Evolutionary conservation across 352 stramenopile species (phyloP).

Genomic region (Elongisporangium anandrum): DNA sequence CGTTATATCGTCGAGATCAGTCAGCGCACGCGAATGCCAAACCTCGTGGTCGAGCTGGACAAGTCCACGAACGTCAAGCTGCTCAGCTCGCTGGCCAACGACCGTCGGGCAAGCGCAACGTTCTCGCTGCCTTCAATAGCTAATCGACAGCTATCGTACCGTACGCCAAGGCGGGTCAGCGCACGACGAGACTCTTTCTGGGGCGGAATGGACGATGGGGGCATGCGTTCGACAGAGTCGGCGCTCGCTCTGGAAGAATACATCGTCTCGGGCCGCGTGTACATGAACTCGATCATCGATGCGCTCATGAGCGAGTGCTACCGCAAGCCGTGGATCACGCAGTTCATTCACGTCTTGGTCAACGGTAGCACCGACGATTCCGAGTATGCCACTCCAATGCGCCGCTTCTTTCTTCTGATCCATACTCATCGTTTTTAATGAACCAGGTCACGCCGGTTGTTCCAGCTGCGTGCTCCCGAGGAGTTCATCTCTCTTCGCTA

Average conservation of each 20-base stretch:
- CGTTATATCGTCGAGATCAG: slow-evolving; percentile 81
- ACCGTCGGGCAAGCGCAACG: slow-evolving; percentile 28
- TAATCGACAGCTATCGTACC: slow-evolving; percentile 38
- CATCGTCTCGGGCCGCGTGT: slow-evolving; percentile 66
- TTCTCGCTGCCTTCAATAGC: slow-evolving; percentile 34
- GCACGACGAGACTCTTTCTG: slow-evolving; percentile 43
- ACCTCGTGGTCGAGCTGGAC: slow-evolving; percentile 70
- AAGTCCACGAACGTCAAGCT: slow-evolving; percentile 75
- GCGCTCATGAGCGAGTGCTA: slow-evolving; percentile 79
- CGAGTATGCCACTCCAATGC: slow-evolving; percentile 22
- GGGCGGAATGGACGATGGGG: slow-evolving; percentile 26
- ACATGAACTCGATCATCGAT: slow-evolving; percentile 70
- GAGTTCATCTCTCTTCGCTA: slow-evolving; percentile 47
- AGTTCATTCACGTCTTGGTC: slow-evolving; percentile 61
- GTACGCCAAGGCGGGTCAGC: slow-evolving; percentile 27
- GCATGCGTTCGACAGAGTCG: slow-evolving; percentile 19
- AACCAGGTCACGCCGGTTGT: slow-evolving; percentile 49
- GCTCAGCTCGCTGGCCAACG: slow-evolving; percentile 66
- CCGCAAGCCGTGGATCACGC: slow-evolving; percentile 65
- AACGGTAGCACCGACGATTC: slow-evolving; percentile 52
- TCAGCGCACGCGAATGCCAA: slow-evolving; percentile 56
- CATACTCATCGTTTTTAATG: not conserved
- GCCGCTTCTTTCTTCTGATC: not conserved
- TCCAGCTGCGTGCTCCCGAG: slow-evolving; percentile 56
- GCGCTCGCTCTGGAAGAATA: slow-evolving; percentile 67